A percentile compares a stretch with the other conserved stretches of the same genome.
Evolutionary conservation across 2,329 filamentous ascomycete genomes (phyloP).

Genomic region (Sclerotinia trifoliorum): DNA sequence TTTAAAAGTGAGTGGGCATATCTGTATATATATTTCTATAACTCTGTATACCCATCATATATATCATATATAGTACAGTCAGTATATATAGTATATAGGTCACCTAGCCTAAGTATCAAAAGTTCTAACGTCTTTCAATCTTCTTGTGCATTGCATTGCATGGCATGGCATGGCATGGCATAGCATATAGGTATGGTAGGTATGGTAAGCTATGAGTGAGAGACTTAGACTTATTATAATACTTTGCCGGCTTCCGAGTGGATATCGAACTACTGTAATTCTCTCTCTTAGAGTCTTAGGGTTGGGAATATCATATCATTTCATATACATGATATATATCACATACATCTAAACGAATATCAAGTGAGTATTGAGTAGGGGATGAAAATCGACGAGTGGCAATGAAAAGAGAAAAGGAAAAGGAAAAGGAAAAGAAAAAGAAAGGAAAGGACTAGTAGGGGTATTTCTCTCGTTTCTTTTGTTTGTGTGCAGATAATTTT

Average conservation of each 20-base stretch:
- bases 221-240: not conserved
- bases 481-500: not conserved
- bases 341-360: no score
- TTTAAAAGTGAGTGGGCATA: constrained; percentile 9
- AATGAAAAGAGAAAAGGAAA: not conserved
- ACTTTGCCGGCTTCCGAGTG: constrained; percentile 20
- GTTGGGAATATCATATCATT: no score
- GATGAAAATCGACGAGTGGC: no score
- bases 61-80: constrained; percentile 22
- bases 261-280: not conserved
- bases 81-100: no score
- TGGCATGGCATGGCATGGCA: not conserved
- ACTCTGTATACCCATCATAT: not conserved
- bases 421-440: no score
- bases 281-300: no score
- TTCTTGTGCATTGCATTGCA: constrained; percentile 21
- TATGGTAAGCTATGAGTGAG: no score
- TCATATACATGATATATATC: no score
- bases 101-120: no score
- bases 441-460: not conserved
- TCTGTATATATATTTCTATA: constrained; percentile 11
- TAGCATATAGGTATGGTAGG: not conserved
- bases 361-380: no score
- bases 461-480: not conserved
- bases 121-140: constrained; percentile 29